Evolutionary conservation across 2,329 filamentous ascomycete species (phyloP).

Genomic region (Hypoxylon sp.): DNA sequence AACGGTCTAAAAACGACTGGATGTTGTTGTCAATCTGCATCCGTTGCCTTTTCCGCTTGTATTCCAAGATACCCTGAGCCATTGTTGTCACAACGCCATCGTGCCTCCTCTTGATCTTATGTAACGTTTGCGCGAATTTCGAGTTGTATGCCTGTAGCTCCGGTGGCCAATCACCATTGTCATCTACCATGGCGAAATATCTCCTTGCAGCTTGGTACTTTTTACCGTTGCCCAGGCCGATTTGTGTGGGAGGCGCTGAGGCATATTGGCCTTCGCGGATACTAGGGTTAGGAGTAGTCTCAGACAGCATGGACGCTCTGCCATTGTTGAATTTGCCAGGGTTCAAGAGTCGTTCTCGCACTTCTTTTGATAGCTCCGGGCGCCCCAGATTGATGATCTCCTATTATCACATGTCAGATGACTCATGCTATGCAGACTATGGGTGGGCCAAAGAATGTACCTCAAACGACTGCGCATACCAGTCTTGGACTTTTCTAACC

Average conservation of each 20-base stretch:
- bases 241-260: constrained; percentile 66
- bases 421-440: constrained; percentile 49
- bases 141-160: constrained; percentile 96
- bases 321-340: constrained; percentile 68
- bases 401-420: constrained; percentile 63
- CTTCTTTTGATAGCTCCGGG: constrained; percentile 81
- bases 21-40: constrained; percentile 99
- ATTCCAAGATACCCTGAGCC: constrained; percentile 97
- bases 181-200: constrained; percentile 95
- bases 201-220: constrained; percentile 73
- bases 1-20: constrained; percentile 96
- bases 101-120: constrained; percentile 95
- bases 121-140: constrained; percentile 87
- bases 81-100: constrained; percentile 98
- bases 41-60: constrained; percentile 94
- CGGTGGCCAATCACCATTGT: constrained; percentile 90
- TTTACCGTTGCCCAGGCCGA: constrained; percentile 62
- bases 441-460: constrained; percentile 65
- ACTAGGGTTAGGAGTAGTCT: constrained; percentile 91
- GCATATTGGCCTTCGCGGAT: constrained; percentile 86
- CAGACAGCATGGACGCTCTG: constrained; percentile 78
- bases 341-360: constrained; percentile 83
- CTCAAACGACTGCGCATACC: constrained; percentile 99
- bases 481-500: constrained; percentile 93
- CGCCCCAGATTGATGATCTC: constrained; percentile 91